Evolutionary conservation across 2,329 filamentous ascomycete genomes (phyloP).

Genomic region (Sclerotinia spermophila): DNA sequence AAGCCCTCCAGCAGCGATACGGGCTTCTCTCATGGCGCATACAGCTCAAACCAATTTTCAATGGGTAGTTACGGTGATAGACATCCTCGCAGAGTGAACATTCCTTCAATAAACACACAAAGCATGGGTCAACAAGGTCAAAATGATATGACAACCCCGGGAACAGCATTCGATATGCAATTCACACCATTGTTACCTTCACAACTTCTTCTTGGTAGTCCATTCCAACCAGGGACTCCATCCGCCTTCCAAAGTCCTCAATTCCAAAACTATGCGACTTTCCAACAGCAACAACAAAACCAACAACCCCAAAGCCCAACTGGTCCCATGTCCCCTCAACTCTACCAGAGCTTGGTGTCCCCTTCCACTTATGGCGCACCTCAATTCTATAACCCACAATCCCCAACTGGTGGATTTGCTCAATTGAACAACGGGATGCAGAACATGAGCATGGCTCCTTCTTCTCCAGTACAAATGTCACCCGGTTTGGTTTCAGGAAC

Average conservation of each 20-base stretch:
- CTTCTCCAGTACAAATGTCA: slow-evolving; percentile 70
- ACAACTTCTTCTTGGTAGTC: slow-evolving; percentile 88
- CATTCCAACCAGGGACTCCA: slow-evolving; percentile 92
- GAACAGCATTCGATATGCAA: slow-evolving; percentile 94
- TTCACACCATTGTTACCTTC: slow-evolving; percentile 95
- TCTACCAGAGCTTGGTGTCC: slow-evolving; percentile 82
- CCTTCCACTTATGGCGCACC: slow-evolving; percentile 78
- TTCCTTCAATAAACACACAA: slow-evolving; percentile 89
- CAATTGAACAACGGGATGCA: slow-evolving; percentile 43
- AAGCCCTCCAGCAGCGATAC: slow-evolving; percentile 82
- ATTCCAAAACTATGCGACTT: slow-evolving; percentile 79
- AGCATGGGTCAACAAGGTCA: slow-evolving; percentile 52
- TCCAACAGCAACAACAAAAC: slow-evolving; percentile 55
- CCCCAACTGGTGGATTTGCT: slow-evolving; percentile 73
- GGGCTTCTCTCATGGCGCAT: slow-evolving; percentile 89
- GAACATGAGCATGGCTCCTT: slow-evolving; percentile 52
- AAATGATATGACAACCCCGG: slow-evolving; percentile 79
- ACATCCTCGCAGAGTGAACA: slow-evolving; percentile 78
- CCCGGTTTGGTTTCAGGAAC: slow-evolving; percentile 84
- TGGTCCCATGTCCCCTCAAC: slow-evolving; percentile 74
- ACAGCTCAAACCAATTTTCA: slow-evolving; percentile 71
- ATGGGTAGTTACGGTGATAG: slow-evolving; percentile 81
- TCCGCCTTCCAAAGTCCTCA: slow-evolving; percentile 86
- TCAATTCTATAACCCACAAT: slow-evolving; percentile 81
- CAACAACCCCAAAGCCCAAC: slow-evolving; percentile 65